Base-by-base conservation (phyloP, 441 rosid species). In the Gossypium schwendimanii region DNA sequence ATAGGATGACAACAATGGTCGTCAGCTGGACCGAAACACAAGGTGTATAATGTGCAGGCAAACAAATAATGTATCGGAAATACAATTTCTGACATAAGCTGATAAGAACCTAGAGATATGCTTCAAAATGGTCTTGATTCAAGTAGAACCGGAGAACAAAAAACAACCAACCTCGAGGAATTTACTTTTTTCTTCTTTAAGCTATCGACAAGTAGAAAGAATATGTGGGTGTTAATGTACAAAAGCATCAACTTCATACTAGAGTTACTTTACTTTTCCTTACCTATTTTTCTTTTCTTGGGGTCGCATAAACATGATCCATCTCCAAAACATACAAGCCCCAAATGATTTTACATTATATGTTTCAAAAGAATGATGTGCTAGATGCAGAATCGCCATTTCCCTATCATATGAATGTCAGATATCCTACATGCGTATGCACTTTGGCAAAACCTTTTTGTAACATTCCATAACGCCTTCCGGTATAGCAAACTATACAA, bases 201-300 rank as follows among this genome's bases (percentile, higher is more conserved):
- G 75, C 72, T 76, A 83, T 79, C 80, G 68, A 82, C 85, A 79
- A 66, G 76, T 80, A 81, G 88, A 89, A 89, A 83, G 87, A 89
- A 80, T 82, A 69, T 79, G 76, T 69, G 57, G 75, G 63, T 65
- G 73, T 69, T 73, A 80, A 73, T 76, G 80, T 83, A 81, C 82
- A 82, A 74, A 74, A 39, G 67, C 33, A 70, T 53, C 58, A 66
- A 62, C 75, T 70, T 77, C 73, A 71, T 58, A 69, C 76, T 52
- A 36, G 7, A 55, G 36, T 57, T 54, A 55, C 21, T 39, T 18
- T 21, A 45, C 54, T 39, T 23, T 21, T 57, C 54, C 52, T 74
- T 73, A 73, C 50, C 69, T 72, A 71, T 68, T 54, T 45, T 2
- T 41, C 33, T 28, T 28, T 28, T 28, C 33, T 6, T 7, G 8